Base-by-base conservation (phyloP, 75 land plant species). In the Larix kaempferi region DNA sequence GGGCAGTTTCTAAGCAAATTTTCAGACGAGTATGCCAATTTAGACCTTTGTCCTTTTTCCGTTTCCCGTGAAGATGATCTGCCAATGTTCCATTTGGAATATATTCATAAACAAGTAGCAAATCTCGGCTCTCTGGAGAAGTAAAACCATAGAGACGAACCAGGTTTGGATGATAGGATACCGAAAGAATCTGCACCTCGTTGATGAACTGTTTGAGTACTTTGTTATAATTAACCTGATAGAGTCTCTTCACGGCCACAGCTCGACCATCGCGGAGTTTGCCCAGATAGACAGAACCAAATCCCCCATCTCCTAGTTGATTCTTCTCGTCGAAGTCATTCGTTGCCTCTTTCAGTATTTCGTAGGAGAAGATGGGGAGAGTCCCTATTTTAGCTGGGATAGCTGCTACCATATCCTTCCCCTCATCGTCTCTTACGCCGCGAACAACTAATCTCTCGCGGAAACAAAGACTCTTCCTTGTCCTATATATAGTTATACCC, bases 121-220 rank as follows among this genome's bases (percentile, higher is more conserved):
- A 63, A 29, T 35, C 16, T 67, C 35, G 58, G 17, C 27, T 41
- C 75, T 81, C 82, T 56, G 77, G 41, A 25, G 80, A 76, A 57
- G 56, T 77, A 73, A 58, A 82, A 3, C 82, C 82, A 8, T 64
- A 59, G 19, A 81, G 29, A 44, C 64, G 64, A 4, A 81, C 82
- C 26, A 81, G 11, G 52, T 81, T 61, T 64, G 27, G 69, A 15
- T 81, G 82, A 22, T 62, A 58, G 3, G 77, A 37, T 22, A 55
- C 33, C n/a, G 84, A 82, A 39, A 82, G 81, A 27, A 82, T 80
- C 13, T 14, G 62, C 4, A 82, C 77, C 33, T 82, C 84, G 60
- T 82, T 82, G 21, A 60, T 54, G 14, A 79, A 79, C 58, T 82
- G 77, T 10, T 62, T 58, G 17, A 76, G 23, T 1, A 73, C 79